A percentile compares a stretch with the other conserved stretches of the same genome.
Conservation (phyloP, 2,329 filamentous ascomycete genomes). For the Paramyrothecium sp. region DNA sequence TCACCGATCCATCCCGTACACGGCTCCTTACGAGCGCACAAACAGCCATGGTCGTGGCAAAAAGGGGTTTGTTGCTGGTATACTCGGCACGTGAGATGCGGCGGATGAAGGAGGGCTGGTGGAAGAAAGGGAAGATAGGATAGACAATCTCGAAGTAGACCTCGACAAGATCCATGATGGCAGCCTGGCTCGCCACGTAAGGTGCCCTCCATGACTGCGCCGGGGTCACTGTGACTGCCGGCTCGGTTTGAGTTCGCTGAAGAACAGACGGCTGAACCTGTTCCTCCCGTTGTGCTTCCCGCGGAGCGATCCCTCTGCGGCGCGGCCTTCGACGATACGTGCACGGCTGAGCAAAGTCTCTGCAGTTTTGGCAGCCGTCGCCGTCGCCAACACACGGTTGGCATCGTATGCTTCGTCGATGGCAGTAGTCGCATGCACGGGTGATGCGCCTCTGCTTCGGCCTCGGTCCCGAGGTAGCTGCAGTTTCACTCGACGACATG, state of each 20-base stretch:
- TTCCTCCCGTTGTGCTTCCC: neutral
- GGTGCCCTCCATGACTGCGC: conserved; percentile 7
- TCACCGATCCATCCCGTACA: conserved; percentile 47
- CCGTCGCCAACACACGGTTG: conserved; percentile 30
- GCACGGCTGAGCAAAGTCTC: conserved; percentile 47
- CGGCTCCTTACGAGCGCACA: conserved; percentile 48
- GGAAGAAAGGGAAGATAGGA: conserved; percentile 52
- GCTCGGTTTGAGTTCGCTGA: neutral
- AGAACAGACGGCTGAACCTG: neutral
- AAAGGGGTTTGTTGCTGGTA: conserved; percentile 38
- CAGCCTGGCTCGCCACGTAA: conserved; percentile 13
- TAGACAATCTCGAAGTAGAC: conserved; percentile 54
- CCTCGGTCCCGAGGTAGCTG: neutral
- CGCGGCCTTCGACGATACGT: conserved; percentile 41
- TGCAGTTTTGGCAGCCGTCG: conserved; percentile 45
- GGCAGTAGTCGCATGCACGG: conserved; percentile 42
- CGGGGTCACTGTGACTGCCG: neutral
- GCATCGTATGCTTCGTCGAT: conserved; percentile 25
- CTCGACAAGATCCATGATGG: conserved; percentile 40
- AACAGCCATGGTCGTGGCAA: conserved; percentile 49
- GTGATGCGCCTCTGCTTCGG: conserved; percentile 14
- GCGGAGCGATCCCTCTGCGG: conserved; percentile 24
- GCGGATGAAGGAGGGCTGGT: conserved; percentile 39
- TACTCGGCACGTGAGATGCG: conserved; percentile 41
- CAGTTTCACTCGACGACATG: neutral